phyloP scores from a whole-genome alignment of 2,329 filamentous ascomycete genomes.

The Pyricularia pennisetigena region DNA sequence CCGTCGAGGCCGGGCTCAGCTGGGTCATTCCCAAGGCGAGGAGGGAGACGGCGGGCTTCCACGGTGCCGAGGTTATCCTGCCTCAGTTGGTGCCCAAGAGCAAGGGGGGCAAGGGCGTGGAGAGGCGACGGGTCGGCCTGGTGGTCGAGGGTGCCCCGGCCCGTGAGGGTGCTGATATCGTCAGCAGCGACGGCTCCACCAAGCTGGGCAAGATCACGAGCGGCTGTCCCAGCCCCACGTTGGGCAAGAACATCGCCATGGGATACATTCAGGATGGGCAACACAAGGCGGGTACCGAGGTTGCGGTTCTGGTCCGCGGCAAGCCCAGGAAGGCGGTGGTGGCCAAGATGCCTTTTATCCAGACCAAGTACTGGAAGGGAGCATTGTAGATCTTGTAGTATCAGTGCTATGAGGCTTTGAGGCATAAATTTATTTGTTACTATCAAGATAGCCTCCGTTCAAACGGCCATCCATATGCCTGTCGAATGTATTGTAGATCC shows the following conservation, averaged over 20 bases:
- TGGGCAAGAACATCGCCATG: slow-evolving; percentile 93
- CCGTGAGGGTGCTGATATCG: slow-evolving; percentile 76
- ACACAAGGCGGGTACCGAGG: slow-evolving; percentile 76
- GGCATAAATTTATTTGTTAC: background rate
- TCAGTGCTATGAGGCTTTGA: background rate
- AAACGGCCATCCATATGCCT: background rate
- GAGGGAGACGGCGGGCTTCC: slow-evolving; percentile 63
- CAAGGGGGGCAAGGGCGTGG: slow-evolving; percentile 62
- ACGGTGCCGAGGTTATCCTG: slow-evolving; percentile 71
- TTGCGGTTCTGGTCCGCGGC: slow-evolving; percentile 69
- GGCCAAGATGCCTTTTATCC: slow-evolving; percentile 82
- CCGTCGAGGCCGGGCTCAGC: slow-evolving; percentile 43
- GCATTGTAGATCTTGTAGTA: slow-evolving; percentile 9
- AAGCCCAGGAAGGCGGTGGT: slow-evolving; percentile 66
- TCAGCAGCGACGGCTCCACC: slow-evolving; percentile 37
- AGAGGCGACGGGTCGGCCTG: slow-evolving; percentile 69
- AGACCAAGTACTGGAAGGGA: slow-evolving; percentile 63
- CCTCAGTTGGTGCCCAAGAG: slow-evolving; percentile 64
- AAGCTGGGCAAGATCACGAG: slow-evolving; percentile 77
- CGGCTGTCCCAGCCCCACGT: slow-evolving; percentile 77
- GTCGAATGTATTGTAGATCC: background rate
- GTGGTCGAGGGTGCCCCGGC: slow-evolving; percentile 79
- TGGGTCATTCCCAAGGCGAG: slow-evolving; percentile 85
- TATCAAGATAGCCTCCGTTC: background rate
- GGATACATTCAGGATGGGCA: slow-evolving; percentile 74